Percentiles rank a stretch among this genome's conserved stretches.
Evolutionary conservation across 352 stramenopile species (phyloP).

Genomic region (Phytopythium oedochilum): DNA sequence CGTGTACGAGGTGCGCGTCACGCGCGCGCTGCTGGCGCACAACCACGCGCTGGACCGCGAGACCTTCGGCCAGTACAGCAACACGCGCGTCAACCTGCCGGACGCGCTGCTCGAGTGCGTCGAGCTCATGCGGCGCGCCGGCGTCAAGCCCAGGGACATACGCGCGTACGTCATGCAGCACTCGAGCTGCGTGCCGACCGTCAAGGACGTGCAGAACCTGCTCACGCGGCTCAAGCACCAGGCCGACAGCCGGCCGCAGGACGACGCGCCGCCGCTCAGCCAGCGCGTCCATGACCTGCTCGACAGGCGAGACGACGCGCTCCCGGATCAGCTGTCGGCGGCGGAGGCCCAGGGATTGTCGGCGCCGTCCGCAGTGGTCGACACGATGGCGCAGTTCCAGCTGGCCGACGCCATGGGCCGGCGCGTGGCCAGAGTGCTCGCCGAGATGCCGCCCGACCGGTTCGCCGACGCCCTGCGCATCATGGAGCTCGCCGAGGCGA

Average conservation of each 20-base stretch:
- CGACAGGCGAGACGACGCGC: no score
- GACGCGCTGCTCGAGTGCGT: constrained; percentile 22
- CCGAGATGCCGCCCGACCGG: constrained; percentile 12
- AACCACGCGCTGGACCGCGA: constrained; percentile 29
- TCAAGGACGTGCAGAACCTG: constrained; percentile 34
- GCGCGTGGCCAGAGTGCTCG: constrained; percentile 16
- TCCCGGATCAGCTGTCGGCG: neutral
- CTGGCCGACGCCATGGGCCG: constrained; percentile 19
- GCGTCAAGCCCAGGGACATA: constrained; percentile 24
- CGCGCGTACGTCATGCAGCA: constrained; percentile 26
- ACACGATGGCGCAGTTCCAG: constrained; percentile 20
- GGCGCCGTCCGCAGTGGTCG: neutral
- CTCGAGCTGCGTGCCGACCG: constrained; percentile 23
- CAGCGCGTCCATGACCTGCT: neutral
- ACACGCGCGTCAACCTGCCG: constrained; percentile 21
- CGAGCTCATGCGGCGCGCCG: constrained; percentile 30
- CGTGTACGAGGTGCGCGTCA: constrained; percentile 24
- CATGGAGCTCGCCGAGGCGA: constrained; percentile 22
- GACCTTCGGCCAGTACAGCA: constrained; percentile 31
- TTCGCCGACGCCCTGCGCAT: constrained; percentile 22
- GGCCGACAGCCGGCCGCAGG: neutral
- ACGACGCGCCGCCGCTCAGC: neutral
- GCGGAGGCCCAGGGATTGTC: neutral
- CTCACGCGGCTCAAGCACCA: constrained; percentile 15
- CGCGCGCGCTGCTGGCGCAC: constrained; percentile 21